Evolutionary conservation across 2,329 filamentous ascomycete genomes (phyloP).

Genomic region (Colletotrichum eremochloae): DNA sequence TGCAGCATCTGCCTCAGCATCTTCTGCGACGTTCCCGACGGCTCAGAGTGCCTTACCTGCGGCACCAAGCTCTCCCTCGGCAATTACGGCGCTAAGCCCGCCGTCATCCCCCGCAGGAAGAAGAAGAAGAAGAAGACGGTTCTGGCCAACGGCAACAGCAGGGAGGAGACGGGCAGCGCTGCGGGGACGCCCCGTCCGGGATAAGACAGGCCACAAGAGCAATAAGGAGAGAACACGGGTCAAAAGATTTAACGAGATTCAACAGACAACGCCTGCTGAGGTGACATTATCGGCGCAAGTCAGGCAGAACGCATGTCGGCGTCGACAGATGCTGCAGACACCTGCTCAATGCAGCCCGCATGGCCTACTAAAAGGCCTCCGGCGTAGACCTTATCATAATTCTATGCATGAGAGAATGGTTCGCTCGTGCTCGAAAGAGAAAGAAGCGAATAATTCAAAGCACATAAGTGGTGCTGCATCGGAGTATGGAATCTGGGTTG

Average conservation of each 20-base stretch:
- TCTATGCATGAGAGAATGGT: background rate
- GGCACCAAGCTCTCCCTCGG: conserved; percentile 83
- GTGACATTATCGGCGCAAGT: background rate
- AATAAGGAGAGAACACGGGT: background rate
- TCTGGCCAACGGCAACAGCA: conserved; percentile 59
- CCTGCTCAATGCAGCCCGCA: conserved; percentile 1
- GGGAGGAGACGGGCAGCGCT: conserved; percentile 71
- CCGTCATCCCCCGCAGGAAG: conserved; percentile 78
- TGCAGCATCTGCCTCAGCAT: conserved; percentile 97
- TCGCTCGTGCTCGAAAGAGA: conserved; percentile 8
- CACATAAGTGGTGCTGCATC: background rate
- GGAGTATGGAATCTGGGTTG: background rate
- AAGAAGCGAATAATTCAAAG: background rate
- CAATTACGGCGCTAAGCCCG: conserved; percentile 80
- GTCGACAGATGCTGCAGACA: background rate
- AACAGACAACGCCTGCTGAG: background rate
- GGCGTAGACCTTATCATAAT: background rate
- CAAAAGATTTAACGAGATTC: background rate
- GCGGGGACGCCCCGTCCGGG: conserved; percentile 70
- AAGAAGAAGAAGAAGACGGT: conserved; percentile 80
- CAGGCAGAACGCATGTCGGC: background rate
- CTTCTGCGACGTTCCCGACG: conserved; percentile 77
- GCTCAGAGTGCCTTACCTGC: conserved; percentile 84
- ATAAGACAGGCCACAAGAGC: conserved; percentile 27
- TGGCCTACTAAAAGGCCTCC: background rate